Conservation (phyloP, 306 rosid species). For the Lablab purpureus region DNA sequence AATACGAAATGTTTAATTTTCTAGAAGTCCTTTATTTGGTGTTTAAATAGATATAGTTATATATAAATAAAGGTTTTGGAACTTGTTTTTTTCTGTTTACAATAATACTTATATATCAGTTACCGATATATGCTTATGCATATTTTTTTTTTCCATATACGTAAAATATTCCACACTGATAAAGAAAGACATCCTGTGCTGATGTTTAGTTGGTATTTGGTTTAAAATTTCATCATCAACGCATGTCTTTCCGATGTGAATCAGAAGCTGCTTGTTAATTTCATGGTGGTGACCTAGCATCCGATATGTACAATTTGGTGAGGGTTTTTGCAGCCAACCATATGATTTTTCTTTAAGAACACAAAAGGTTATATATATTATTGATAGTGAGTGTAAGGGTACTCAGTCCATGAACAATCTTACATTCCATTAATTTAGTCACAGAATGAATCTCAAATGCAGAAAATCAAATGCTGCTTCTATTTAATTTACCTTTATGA, state of each 20-base stretch:
- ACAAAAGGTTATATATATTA: too few species aligned
- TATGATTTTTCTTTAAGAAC: too few species aligned
- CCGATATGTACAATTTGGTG: conserved; percentile 9
- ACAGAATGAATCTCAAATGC: too few species aligned
- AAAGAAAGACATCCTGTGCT: background rate
- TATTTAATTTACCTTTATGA: background rate
- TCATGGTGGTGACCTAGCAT: conserved; percentile 1
- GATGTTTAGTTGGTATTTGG: background rate
- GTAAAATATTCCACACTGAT: background rate
- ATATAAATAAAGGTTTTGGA: background rate
- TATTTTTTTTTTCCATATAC: background rate
- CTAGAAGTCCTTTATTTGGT: background rate
- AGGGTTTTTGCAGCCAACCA: background rate
- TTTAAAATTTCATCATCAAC: too few species aligned
- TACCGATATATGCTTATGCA: background rate
- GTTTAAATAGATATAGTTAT: background rate
- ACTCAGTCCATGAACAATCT: too few species aligned
- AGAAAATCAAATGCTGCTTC: background rate
- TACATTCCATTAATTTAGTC: too few species aligned
- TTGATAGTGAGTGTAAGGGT: too few species aligned
- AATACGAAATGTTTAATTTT: background rate
- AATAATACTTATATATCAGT: background rate
- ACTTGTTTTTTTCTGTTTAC: background rate
- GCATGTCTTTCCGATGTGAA: background rate
- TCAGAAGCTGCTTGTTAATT: conserved; percentile 4